Base-by-base conservation (phyloP, 139 green algal genomes). In the Volvox africanus region DNA sequence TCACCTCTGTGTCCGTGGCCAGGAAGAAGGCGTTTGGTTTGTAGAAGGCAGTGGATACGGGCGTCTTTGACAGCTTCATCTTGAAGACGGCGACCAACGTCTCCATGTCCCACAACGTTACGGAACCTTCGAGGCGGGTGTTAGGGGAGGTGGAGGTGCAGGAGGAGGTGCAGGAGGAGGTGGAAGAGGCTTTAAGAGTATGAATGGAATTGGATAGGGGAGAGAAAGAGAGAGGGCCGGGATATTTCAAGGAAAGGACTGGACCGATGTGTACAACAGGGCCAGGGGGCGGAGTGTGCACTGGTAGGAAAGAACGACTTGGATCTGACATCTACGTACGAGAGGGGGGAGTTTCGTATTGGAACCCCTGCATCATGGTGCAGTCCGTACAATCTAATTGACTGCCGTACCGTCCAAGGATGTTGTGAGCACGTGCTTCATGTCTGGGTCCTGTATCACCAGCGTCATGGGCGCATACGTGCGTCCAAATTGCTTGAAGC, bases 21-120 rank as follows among this genome's bases (percentile, higher is more conserved):
- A 91, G 65, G 77, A 89, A 88, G 78, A 93, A 86, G 20, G 26
- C 14, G 61, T 82, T 83, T 85, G 61, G 85, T 19, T 61, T 83
- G 77, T 79, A 91, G 84, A 91, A 93, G 28, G 44, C 73, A 37
- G 69, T 82, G 44, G 28, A 76, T 1, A 84, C 18, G 37, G 85
- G 81, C 33, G 79, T 2, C 36, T 62, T 61, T 50, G 65, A 71
- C 9, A 93, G 85, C 77, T 93, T 93, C 90, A 93, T 93, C 78
- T 93, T 91, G 78, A 88, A 93, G 17, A 93, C 68, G 22, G 90
- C 28, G 85, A 76, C 62, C 69, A 93, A 87, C 36, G 86, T 89
- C 18, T 93, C 91, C 69, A 91, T 82, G 86, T 82, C 61, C 86
- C 86, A 91, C 86, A 91, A 36, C 0, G 86, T 93, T 28, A 93